Percentiles rank a stretch among this genome's conserved stretches.
phyloP scores from a whole-genome alignment of 2,329 filamentous ascomycete genomes.

The Cladosporium velox region DNA sequence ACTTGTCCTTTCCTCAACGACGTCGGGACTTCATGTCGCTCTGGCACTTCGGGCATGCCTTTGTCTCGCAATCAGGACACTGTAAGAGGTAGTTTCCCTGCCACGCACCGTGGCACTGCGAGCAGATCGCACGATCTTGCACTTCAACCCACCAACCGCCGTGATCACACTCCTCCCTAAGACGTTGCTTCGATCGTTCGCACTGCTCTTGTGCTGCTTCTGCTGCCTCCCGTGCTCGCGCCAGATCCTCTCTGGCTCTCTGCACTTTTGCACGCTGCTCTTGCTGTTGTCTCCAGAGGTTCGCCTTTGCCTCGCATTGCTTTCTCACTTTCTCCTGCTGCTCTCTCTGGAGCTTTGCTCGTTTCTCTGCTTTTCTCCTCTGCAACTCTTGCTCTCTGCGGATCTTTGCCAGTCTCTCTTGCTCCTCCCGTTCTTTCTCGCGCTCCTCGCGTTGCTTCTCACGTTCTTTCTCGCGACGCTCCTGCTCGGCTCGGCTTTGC shows the following conservation, averaged over 20 bases:
- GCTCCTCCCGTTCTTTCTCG: not conserved
- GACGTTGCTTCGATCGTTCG: not conserved
- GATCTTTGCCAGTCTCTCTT: not conserved
- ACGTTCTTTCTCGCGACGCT: not conserved
- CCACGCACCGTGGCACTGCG: not conserved
- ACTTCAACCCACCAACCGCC: not conserved
- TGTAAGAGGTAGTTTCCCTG: not conserved
- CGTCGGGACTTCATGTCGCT: not conserved
- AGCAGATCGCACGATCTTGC: not conserved
- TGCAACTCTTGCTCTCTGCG: not conserved
- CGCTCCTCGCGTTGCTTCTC: too few species aligned
- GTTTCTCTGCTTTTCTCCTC: too few species aligned
- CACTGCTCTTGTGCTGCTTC: not conserved
- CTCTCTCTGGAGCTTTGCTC: not conserved
- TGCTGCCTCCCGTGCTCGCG: not conserved
- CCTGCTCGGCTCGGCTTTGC: not conserved
- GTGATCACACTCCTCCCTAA: not conserved
- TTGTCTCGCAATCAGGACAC: not conserved
- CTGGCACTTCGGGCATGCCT: not conserved
- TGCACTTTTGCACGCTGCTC: not conserved
- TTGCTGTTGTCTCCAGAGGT: not conserved
- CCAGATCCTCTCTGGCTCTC: not conserved
- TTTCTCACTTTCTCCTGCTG: not conserved
- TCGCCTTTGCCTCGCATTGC: not conserved
- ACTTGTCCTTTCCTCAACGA: not conserved